Conservation (phyloP, 306 rosid species). For the Rubus idaeus region DNA sequence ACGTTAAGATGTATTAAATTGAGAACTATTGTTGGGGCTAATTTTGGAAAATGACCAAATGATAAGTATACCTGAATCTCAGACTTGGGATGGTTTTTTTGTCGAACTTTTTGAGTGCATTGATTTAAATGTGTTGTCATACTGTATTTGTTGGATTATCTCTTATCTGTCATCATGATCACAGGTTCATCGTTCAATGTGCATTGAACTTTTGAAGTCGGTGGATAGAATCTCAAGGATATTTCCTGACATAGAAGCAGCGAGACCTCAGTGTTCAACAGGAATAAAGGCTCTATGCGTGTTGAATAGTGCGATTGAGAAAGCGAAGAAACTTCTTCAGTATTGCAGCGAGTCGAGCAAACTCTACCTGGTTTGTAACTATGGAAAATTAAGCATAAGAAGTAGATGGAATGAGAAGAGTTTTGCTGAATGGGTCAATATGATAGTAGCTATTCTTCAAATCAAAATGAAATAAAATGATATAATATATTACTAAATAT, state of each 20-base stretch:
- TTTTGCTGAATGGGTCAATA: background rate
- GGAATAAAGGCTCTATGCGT: conserved; percentile 65
- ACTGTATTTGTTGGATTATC: conserved; percentile 4
- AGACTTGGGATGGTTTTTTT: background rate
- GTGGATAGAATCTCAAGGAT: conserved; percentile 50
- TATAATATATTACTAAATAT: background rate
- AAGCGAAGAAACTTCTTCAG: conserved; percentile 57
- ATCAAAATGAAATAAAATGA: background rate
- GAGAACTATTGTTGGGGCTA: background rate
- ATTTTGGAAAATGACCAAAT: background rate
- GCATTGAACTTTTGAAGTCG: conserved; percentile 57
- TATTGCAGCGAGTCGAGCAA: conserved; percentile 70
- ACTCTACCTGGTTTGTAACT: conserved; percentile 77
- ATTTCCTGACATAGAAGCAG: conserved; percentile 68
- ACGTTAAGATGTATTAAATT: background rate
- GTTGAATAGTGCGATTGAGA: conserved; percentile 47
- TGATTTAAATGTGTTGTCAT: conserved; percentile 20
- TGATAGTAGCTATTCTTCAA: background rate
- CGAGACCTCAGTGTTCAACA: conserved; percentile 70
- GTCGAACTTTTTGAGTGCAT: conserved; percentile 10
- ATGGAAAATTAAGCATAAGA: conserved; percentile 21
- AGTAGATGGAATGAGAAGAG: conserved; percentile 7
- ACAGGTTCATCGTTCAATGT: conserved; percentile 69
- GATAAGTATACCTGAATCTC: conserved; percentile 5
- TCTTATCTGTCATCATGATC: conserved; percentile 26